Percentiles rank a stretch among this genome's conserved stretches.
Conservation (phyloP, 192 early-diverging fungal genomes). For the Backusella morwellensis region DNA sequence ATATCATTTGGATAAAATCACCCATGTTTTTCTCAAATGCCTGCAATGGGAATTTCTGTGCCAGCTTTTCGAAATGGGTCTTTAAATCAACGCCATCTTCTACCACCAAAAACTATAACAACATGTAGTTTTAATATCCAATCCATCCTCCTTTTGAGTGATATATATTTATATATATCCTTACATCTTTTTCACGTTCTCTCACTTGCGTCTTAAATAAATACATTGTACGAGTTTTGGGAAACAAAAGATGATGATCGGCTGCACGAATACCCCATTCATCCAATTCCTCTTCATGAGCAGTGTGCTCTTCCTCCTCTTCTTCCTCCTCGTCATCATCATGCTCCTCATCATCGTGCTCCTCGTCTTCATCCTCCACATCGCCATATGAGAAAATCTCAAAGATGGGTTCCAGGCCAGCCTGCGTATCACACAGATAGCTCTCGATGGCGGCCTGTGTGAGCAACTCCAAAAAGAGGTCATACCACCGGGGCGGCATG, state of each 20-base stretch:
- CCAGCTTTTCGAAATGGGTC: constrained; percentile 41
- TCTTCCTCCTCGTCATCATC: constrained; percentile 29
- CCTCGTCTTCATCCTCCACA: constrained; percentile 40
- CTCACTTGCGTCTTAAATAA: constrained; percentile 42
- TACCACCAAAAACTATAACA: constrained; percentile 35
- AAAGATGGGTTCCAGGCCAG: constrained; percentile 45
- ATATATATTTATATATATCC: background rate
- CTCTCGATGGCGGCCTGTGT: constrained; percentile 54
- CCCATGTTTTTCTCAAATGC: constrained; percentile 52
- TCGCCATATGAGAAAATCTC: constrained; percentile 57
- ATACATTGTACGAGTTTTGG: constrained; percentile 45
- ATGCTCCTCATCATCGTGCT: constrained; percentile 9
- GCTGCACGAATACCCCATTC: constrained; percentile 41
- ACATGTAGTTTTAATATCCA: background rate
- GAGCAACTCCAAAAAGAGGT: constrained; percentile 52
- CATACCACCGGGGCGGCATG: constrained; percentile 50
- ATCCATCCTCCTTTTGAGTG: background rate
- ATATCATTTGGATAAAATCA: constrained; percentile 44
- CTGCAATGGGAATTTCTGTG: constrained; percentile 40
- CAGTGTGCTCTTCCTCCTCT: constrained; percentile 21
- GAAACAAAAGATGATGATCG: constrained; percentile 46
- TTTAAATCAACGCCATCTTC: constrained; percentile 20
- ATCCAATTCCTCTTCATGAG: constrained; percentile 32
- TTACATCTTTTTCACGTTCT: constrained; percentile 32
- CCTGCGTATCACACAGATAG: constrained; percentile 47